Evolutionary conservation across 2,329 filamentous ascomycete genomes (phyloP), one percentile per base, ranked within the genome.

Genomic region (Sclerotinia subarctica): DNA sequence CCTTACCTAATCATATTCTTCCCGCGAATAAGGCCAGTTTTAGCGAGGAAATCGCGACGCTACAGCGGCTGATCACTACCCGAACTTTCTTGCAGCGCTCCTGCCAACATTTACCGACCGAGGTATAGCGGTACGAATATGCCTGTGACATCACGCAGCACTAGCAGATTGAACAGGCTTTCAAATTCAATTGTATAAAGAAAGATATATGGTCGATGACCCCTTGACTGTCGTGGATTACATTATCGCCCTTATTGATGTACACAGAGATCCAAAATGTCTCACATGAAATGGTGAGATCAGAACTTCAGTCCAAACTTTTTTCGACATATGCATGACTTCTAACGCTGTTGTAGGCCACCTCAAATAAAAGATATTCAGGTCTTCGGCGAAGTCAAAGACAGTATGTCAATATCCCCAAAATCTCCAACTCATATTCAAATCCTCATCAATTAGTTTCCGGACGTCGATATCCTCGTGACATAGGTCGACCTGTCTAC

Each of bases 261-360:
- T 35, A 35, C 35, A 24, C 8, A 32, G 10, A 19, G 32, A 1
- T 15, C 58, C 54, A 35, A 26, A 38, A 63, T 63, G 59, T 7
- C 46, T 51, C 59, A 63, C n/a, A 63, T 63, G 59, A 51, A 42
- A 63, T 63, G 59, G 59, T 63, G 21, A 51, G 59, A 11, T 42
- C 21, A 15, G 26, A 26, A 63, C 3, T 42, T 8, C 11, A n/a
- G 19, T 5, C 15, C 11, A 26, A 21, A n/a, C 8, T 7, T 13
- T 51, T 3, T 21, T 26, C 8, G 2, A n/a, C 5, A 35, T 35
- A 35, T 35, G 35, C 35, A 8, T 21, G 29, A 38, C 2, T 38
- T 21, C 29, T 63, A 51, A 63, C 4, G 4, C 5, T 21, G 8
- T 19, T 15, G 2, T 11, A 63, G 46, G 59, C 59, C 59, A 38